A percentile compares a stretch with the other conserved stretches of the same genome.
These are phyloP conservation scores for Cryomyces antarcticus DNA, from an alignment of 495 filamentous ascomycete genomes.

Conservation along the genomic window DNA sequence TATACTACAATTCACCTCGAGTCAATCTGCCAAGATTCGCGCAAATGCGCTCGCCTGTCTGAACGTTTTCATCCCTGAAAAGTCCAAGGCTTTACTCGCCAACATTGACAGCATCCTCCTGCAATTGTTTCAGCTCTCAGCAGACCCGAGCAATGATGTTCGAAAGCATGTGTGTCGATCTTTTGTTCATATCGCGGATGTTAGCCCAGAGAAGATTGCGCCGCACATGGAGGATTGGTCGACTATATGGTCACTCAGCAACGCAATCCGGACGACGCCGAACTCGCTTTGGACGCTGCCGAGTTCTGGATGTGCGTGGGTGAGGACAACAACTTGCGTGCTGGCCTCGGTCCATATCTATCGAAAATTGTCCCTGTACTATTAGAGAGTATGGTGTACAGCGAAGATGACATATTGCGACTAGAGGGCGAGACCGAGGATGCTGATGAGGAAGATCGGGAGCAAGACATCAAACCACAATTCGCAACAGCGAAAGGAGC, in stretches of 20 bases:
- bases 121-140: slow-evolving; percentile 59
- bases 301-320: slow-evolving; percentile 95
- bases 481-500: slow-evolving; percentile 62
- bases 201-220: slow-evolving; percentile 69
- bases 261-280: slow-evolving; percentile 61
- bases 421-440: slow-evolving; percentile 63
- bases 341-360: slow-evolving; percentile 53
- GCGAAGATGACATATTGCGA: slow-evolving; percentile 74
- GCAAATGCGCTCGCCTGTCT: slow-evolving; percentile 60
- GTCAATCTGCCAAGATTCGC: slow-evolving; percentile 51
- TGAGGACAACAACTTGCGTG: slow-evolving; percentile 61
- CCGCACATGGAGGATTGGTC: slow-evolving; percentile 79
- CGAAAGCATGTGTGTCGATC: slow-evolving; percentile 80
- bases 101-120: slow-evolving; percentile 63
- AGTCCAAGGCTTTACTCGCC: slow-evolving; percentile 52
- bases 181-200: slow-evolving; percentile 81
- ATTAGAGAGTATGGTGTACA: slow-evolving; percentile 89
- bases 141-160: slow-evolving; percentile 56
- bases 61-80: slow-evolving; percentile 76
- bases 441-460: slow-evolving; percentile 77
- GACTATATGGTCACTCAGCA: slow-evolving; percentile 88
- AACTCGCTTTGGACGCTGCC: slow-evolving; percentile 81
- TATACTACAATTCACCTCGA: slow-evolving; percentile 67
- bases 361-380: slow-evolving; percentile 75
- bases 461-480: slow-evolving; percentile 78